These are phyloP conservation scores for Gracilaria domingensis DNA, from an alignment of 23 red algal genomes.

Conservation along the genomic window DNA sequence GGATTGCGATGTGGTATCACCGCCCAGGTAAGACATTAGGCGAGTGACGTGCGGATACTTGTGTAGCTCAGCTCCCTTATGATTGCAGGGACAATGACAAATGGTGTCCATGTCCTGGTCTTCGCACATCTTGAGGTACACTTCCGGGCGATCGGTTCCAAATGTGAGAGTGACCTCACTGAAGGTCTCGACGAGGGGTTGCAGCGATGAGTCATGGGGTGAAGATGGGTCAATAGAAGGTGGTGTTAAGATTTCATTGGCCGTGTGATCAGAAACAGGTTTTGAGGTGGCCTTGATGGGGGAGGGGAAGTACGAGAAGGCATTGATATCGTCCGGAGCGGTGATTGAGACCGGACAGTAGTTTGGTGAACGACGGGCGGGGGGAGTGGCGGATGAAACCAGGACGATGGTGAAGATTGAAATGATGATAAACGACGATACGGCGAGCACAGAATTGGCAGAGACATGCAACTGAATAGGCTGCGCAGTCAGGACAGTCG, in stretches of 20 bases:
- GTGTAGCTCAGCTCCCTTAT: not conserved
- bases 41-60: not conserved
- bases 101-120: not conserved
- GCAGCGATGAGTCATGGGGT: not conserved
- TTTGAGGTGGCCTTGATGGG: constrained; percentile 13
- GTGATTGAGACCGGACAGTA: constrained; percentile 14
- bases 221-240: not conserved
- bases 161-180: constrained; percentile 24
- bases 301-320: not conserved
- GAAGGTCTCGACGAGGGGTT: not conserved
- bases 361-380: not conserved
- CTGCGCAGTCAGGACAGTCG: not conserved
- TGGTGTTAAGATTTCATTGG: not conserved
- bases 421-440: constrained; percentile 13
- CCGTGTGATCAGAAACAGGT: not conserved
- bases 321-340: constrained; percentile 20
- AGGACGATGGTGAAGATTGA: constrained; percentile 19
- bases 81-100: constrained; percentile 17
- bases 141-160: constrained; percentile 33
- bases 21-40: not conserved
- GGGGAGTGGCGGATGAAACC: not conserved
- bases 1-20: not conserved
- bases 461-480: not conserved
- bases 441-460: constrained; percentile 5
- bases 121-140: constrained; percentile 39